Percentiles rank a stretch among this genome's conserved stretches.
Evolutionary conservation across 495 filamentous ascomycete species (phyloP).

Genomic region (Cercophora newfieldiana): DNA sequence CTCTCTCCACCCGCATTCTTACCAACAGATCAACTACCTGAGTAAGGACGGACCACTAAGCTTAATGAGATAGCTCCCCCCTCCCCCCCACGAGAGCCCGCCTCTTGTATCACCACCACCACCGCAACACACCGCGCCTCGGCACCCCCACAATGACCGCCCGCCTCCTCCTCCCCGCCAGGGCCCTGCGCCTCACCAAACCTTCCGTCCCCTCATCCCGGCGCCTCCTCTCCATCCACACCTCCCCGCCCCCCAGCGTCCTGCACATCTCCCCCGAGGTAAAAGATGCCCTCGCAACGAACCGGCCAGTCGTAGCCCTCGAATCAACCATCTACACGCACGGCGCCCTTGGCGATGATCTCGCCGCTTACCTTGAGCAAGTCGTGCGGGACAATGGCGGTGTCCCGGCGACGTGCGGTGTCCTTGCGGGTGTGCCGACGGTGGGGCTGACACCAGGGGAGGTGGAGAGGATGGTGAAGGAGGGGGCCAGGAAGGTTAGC

Average conservation of each 20-base stretch:
- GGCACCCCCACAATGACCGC: not conserved
- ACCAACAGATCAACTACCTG: not conserved
- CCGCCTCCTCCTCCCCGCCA: not conserved
- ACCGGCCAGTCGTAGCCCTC: constrained; percentile 82
- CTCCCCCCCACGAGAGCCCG: not conserved
- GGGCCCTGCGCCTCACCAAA: not conserved
- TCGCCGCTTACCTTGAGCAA: constrained; percentile 66
- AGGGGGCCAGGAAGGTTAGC: constrained; percentile 76
- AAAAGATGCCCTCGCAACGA: constrained; percentile 65
- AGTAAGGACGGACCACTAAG: not conserved
- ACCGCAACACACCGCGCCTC: too few relatives aligned
- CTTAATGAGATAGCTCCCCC: not conserved
- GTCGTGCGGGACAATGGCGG: constrained; percentile 78
- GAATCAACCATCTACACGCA: constrained; percentile 78
- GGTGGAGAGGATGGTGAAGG: constrained; percentile 67
- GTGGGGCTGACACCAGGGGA: constrained; percentile 74
- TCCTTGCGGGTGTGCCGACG: constrained; percentile 75
- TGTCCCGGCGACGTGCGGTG: constrained; percentile 88
- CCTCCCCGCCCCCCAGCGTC: constrained; percentile 39
- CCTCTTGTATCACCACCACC: not conserved
- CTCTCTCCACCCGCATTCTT: not conserved
- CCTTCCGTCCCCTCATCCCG: constrained; percentile 1
- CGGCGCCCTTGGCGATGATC: constrained; percentile 83
- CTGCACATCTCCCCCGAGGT: constrained; percentile 83
- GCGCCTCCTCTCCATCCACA: constrained; percentile 6